Evolutionary conservation across 805 yeast species (phyloP), one percentile per base, ranked within the genome.

Genomic region (Schizosaccharomyces osmophilus): DNA sequence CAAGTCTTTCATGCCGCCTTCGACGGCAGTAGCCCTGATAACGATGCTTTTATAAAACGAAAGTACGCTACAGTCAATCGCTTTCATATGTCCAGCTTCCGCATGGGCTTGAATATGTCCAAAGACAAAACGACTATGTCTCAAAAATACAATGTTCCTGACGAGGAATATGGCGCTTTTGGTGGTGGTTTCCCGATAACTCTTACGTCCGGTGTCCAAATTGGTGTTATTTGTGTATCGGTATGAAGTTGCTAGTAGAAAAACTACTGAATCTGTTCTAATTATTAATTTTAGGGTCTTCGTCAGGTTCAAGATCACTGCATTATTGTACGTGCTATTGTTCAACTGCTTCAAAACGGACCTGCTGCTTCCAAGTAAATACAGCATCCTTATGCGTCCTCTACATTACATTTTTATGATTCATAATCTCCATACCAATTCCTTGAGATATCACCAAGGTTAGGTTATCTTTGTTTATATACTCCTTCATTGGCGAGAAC

Each of bases 1-100:
- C 61, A 60, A 19, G 36, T 64, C 9, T 64, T 48, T 62, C 62
- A 63, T 59, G 19, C 17, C 29, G 65, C 62, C n/a, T 65, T 63
- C 48, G 65, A 63, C 36, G 64, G 64, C 19, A 64, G 64, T 15
- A 58, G 62, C 11, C 48, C 61, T 31, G 66, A 64, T 32, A 64
- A 64, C 62, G 62, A 57, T 55, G 42, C 22, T 22, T 64, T 65
- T 64, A 61, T 64, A 24, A 61, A 58, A 48, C 64, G 66, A 59
- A 64, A 64, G 51, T 59, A 55, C 19, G 59, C 54, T 39, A 59
- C 64, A 19, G 66, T 64, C 58, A 60, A 32, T n/a, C 65, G 66
- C 17, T 64, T 63, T 51, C 59, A 29, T 6, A 24, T 24, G 41
- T n/a, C 59, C 15, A 31, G 41, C 36, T 24, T 55, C 36, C 22